Base-by-base conservation (phyloP, 805 yeast genomes). In the Saccharomycopsis guyanensis region DNA sequence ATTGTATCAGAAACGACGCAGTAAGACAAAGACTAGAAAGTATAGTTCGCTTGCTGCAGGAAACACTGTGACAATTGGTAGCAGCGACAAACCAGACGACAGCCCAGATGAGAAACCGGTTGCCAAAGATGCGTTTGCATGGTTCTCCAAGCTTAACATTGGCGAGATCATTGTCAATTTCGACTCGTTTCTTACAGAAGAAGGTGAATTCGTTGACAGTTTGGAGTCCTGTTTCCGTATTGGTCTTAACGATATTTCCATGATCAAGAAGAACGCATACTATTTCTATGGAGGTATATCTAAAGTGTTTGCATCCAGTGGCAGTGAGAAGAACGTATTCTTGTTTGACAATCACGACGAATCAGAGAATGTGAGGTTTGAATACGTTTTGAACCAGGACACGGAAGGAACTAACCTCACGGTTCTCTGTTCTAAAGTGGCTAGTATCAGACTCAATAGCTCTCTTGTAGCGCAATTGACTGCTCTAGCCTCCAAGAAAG, bases 201-300 rank as follows among this genome's bases (percentile, higher is more conserved):
- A 56, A 16, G 83, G 82, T 0, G 49, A 52, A 0, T 75, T 76
- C 58, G 20, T 8, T 33, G 19, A 8, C 10, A 8, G 37, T 12
- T 6, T 15, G 5, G 58, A 66, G 0, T 58, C 68, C n/a, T 51
- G 62, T 35, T 35, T 62, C 42, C 47, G 68, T 44, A 34, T 63
- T 47, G 25, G 52, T 42, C 19, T 57, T 51, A 22, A 55, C 38
- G 64, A 66, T 22, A 38, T 74, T 4, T 62, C 61, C 37, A 42
- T 78, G 20, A 70, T 69, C 42, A 76, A 71, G 45, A 71, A 71
- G 46, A 68, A 66, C 47, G 59, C 65, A 0, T 56, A 55, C 0
- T 61, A 74, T 40, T 54, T 68, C 1, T 71, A 68, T 50, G 86
- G 86, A 1, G 74, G 75, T 1, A 49, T 78, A 1, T 64, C 51